These are phyloP conservation scores for Termitomyces sp. DNA, from an alignment of 768 basidiomycete species.

Conservation along the genomic window DNA sequence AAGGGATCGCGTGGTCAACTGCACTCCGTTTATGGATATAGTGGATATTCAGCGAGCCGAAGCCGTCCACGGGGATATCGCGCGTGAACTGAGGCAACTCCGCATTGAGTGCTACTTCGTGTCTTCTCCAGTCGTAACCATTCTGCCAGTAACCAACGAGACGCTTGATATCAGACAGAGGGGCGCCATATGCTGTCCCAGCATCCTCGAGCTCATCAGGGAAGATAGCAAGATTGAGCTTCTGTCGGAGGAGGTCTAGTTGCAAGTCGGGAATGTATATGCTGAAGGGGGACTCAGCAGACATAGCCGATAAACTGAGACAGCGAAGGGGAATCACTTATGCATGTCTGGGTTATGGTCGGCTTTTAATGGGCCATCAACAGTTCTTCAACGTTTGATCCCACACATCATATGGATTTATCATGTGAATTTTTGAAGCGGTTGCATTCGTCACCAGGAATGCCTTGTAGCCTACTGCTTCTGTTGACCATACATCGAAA, in stretches of 20 bases:
- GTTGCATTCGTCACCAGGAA: background rate
- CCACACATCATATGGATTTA: background rate
- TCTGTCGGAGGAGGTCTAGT: conserved; percentile 33
- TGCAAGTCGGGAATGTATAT: conserved; percentile 38
- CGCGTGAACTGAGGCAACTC: conserved; percentile 51
- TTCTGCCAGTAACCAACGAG: conserved; percentile 45
- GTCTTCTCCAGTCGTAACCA: conserved; percentile 51
- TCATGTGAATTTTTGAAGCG: background rate
- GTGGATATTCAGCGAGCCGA: conserved; percentile 41
- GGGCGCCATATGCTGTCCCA: conserved; percentile 47
- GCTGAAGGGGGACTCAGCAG: conserved; percentile 30
- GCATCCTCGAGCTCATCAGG: conserved; percentile 54
- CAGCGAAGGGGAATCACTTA: background rate
- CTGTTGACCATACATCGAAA: background rate
- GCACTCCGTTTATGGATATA: conserved; percentile 51
- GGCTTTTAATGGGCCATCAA: background rate
- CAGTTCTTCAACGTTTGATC: background rate
- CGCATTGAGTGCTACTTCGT: conserved; percentile 45
- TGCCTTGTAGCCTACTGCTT: background rate
- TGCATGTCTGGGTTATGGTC: too few relatives aligned
- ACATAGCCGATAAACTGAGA: background rate
- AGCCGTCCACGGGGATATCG: conserved; percentile 41
- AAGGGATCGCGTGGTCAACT: conserved; percentile 41
- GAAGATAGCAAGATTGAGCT: conserved; percentile 41
- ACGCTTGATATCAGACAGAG: conserved; percentile 42